These are phyloP conservation scores for Xerocomellus intermedius DNA, from an alignment of 768 basidiomycete genomes.

Conservation along the genomic window DNA sequence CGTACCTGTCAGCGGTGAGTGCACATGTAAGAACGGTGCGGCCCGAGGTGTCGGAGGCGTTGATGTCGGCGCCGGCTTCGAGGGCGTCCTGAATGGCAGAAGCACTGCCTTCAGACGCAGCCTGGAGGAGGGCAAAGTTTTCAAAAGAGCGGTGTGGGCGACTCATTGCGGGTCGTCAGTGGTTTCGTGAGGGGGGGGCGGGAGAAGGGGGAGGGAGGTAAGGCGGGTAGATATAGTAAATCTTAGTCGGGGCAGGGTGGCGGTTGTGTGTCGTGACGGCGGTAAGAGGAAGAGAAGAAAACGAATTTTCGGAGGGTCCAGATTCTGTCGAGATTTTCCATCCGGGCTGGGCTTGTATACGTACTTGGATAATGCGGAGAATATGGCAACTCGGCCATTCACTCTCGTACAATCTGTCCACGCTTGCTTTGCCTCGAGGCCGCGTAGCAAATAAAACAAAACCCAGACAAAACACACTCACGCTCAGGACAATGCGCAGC, in stretches of 20 bases:
- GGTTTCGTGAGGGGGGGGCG: conserved; percentile 26
- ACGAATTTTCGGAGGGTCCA: neutral
- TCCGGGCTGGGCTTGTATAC: conserved; percentile 19
- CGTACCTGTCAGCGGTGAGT: conserved; percentile 71
- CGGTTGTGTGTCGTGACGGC: conserved; percentile 1
- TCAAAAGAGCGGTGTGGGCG: conserved; percentile 39
- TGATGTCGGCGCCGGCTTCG: conserved; percentile 62
- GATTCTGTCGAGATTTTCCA: conserved; percentile 23
- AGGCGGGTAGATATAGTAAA: conserved; percentile 19
- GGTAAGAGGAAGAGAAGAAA: conserved; percentile 8
- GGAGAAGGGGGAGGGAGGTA: conserved; percentile 1
- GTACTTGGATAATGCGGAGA: conserved; percentile 30
- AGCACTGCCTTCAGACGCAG: conserved; percentile 57
- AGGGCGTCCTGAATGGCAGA: conserved; percentile 53
- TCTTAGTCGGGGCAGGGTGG: neutral
- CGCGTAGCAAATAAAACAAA: conserved; percentile 7
- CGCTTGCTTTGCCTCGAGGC: conserved; percentile 30
- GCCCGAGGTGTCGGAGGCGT: conserved; percentile 58
- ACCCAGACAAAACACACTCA: neutral
- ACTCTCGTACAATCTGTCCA: conserved; percentile 9
- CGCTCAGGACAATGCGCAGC: conserved; percentile 9
- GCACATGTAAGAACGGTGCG: conserved; percentile 66
- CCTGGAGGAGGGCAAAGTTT: conserved; percentile 48
- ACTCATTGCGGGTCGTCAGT: conserved; percentile 36
- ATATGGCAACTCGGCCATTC: neutral